A percentile compares a stretch with the other conserved stretches of the same genome.
phyloP scores from a whole-genome alignment of 2,329 filamentous ascomycete genomes.

The Cercospora sp. region DNA sequence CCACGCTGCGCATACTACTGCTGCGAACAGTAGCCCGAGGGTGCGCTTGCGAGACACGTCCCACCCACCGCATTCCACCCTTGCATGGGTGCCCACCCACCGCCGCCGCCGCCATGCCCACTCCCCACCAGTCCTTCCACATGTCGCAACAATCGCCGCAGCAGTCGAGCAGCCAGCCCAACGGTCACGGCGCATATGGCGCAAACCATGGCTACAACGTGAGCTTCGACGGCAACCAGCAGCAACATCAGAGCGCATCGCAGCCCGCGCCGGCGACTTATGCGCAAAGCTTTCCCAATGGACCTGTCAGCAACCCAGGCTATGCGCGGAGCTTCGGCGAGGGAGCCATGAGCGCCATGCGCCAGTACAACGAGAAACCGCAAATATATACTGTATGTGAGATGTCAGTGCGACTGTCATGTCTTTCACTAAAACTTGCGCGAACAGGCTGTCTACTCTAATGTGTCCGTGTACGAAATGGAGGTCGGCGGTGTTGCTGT shows the following conservation, averaged over 20 bases:
- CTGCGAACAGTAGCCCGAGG: background rate
- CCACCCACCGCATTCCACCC: slow-evolving; percentile 2
- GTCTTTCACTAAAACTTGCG: background rate
- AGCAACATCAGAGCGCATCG: slow-evolving; percentile 26
- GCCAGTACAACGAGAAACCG: slow-evolving; percentile 41
- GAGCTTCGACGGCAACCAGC: slow-evolving; percentile 35
- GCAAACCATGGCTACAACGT: slow-evolving; percentile 33
- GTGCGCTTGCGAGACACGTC: background rate
- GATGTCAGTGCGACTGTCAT: background rate
- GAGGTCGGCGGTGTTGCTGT: slow-evolving; percentile 90
- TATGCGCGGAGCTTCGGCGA: slow-evolving; percentile 40
- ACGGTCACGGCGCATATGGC: slow-evolving; percentile 23
- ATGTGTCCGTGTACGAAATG: slow-evolving; percentile 97
- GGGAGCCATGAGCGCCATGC: slow-evolving; percentile 27
- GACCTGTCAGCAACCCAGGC: slow-evolving; percentile 42
- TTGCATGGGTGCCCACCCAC: slow-evolving; percentile 18
- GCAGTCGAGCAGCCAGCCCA: slow-evolving; percentile 27
- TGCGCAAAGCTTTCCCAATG: slow-evolving; percentile 38
- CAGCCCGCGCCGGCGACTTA: slow-evolving; percentile 29
- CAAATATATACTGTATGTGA: slow-evolving; percentile 53
- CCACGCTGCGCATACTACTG: background rate
- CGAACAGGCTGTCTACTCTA: slow-evolving; percentile 79
- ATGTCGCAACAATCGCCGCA: slow-evolving; percentile 27
- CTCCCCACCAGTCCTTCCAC: slow-evolving; percentile 32
- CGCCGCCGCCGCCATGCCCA: slow-evolving; percentile 32